Conservation (phyloP, 345 rosid genomes). For the Pugionium dolabratum region DNA sequence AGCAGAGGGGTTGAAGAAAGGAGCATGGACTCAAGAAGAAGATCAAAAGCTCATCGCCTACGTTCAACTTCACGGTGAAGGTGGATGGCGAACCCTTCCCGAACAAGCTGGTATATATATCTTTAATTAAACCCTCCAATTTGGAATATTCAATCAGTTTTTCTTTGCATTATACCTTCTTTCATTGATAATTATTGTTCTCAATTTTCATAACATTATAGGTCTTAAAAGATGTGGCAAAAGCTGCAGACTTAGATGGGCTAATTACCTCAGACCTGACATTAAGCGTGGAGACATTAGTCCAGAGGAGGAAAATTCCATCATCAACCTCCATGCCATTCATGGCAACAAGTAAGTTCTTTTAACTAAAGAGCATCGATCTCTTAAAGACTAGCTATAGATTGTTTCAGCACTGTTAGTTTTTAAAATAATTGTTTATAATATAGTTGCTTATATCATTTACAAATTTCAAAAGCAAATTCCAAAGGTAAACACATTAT, state of each 20-base stretch:
- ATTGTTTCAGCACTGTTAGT: not conserved
- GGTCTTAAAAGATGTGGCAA: conserved; percentile 55
- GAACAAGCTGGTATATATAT: conserved; percentile 46
- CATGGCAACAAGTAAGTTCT: conserved; percentile 47
- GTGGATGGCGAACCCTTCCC: conserved; percentile 52
- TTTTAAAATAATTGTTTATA: not conserved
- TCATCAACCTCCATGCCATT: conserved; percentile 44
- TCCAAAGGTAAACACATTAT: not conserved
- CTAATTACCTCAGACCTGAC: conserved; percentile 49
- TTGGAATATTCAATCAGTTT: conserved; percentile 8
- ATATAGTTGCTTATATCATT: not conserved
- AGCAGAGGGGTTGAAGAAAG: conserved; percentile 47
- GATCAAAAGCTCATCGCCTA: conserved; percentile 44
- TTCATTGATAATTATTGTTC: conserved; percentile 2
- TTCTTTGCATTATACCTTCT: conserved; percentile 17
- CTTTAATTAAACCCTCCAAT: not conserved
- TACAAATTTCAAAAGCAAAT: not conserved
- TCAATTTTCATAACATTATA: conserved; percentile 6
- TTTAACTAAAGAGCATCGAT: not conserved
- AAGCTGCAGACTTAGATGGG: conserved; percentile 54
- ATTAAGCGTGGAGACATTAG: conserved; percentile 50
- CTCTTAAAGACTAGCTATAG: not conserved
- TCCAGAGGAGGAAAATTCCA: conserved; percentile 43
- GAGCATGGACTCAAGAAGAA: conserved; percentile 52
- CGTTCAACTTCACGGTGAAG: conserved; percentile 44